Percentiles rank a stretch among this genome's conserved stretches.
phyloP scores from a whole-genome alignment of 2,329 filamentous ascomycete species.

The Fusarium sterilihyphosum region DNA sequence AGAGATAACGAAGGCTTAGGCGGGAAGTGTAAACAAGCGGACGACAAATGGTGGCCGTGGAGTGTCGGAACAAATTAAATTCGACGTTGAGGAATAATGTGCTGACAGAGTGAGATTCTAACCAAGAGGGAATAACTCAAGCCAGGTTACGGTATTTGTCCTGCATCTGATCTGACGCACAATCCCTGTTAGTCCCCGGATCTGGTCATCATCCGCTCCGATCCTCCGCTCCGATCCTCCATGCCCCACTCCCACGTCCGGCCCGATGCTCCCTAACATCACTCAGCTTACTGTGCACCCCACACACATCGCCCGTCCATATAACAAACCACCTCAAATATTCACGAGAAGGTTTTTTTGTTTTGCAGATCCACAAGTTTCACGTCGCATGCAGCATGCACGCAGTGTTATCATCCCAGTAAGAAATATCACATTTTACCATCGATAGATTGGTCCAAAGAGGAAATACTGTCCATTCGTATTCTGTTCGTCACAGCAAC shows the following conservation, averaged over 20 bases:
- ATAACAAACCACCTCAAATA: neutral
- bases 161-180: neutral
- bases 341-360: neutral
- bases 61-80: neutral
- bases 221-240: conserved; percentile 19
- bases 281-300: neutral
- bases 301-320: neutral
- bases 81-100: neutral
- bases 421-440: neutral
- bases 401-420: neutral
- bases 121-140: neutral
- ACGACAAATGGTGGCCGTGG: neutral
- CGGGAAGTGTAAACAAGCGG: no score
- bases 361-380: neutral
- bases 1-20: no score
- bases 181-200: conserved; percentile 20
- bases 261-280: neutral
- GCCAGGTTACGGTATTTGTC: neutral
- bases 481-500: neutral
- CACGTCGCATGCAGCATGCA: neutral
- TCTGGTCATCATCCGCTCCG: conserved; percentile 12
- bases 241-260: neutral
- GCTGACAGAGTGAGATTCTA: neutral
- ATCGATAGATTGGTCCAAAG: neutral
- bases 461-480: neutral